Percentiles rank a stretch among this genome's conserved stretches.
These are phyloP conservation scores for Sanghuangporus sanghuang DNA, from an alignment of 1,284 basidiomycete species.

Conservation along the genomic window DNA sequence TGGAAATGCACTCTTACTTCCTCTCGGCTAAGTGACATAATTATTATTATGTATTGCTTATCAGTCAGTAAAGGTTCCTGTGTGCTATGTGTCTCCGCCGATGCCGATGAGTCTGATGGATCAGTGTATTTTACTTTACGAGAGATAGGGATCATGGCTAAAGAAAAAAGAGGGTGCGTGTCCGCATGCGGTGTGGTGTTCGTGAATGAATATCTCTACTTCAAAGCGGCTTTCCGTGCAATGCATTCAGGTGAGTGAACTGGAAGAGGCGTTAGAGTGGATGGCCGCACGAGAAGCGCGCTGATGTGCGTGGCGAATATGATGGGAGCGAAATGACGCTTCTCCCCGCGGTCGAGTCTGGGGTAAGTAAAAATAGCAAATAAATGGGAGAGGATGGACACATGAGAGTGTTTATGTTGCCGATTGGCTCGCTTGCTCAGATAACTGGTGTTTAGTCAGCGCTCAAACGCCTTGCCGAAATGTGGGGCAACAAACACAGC, in stretches of 20 bases:
- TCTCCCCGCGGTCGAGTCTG: neutral
- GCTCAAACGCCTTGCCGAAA: neutral
- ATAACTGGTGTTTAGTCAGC: neutral
- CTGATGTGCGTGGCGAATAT: neutral
- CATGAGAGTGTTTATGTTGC: neutral
- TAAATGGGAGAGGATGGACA: neutral
- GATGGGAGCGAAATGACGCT: neutral
- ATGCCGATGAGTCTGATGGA: neutral
- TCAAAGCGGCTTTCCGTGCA: neutral
- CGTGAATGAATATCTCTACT: too few species aligned
- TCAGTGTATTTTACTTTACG: neutral
- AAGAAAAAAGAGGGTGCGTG: neutral
- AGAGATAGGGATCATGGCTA: neutral
- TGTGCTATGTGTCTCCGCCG: neutral
- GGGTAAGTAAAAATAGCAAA: neutral
- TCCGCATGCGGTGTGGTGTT: too few species aligned
- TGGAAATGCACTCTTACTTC: neutral
- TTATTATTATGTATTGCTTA: neutral
- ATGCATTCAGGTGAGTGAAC: neutral
- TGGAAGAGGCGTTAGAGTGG: neutral
- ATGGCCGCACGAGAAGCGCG: neutral
- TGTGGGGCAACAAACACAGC: neutral
- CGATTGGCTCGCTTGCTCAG: neutral
- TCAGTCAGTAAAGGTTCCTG: neutral
- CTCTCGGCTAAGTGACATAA: neutral